phyloP scores from a whole-genome alignment of 768 basidiomycete species.

The Mycena alexandri region DNA sequence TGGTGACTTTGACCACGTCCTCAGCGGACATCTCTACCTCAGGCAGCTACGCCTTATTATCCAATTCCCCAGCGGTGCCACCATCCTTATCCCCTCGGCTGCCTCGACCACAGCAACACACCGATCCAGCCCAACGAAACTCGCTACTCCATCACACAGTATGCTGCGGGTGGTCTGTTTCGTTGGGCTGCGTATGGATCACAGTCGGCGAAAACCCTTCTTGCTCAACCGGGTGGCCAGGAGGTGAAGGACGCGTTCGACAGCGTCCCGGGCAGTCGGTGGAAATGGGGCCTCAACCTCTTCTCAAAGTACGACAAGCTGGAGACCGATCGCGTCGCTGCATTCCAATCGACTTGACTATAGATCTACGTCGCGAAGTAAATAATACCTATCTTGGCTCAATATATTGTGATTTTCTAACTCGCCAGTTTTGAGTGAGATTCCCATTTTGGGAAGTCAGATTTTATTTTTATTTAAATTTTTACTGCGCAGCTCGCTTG shows the following conservation, averaged over 20 bases:
- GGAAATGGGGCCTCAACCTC: neutral
- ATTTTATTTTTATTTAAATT: too few relatives aligned
- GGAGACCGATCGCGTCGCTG: neutral
- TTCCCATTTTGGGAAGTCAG: too few relatives aligned
- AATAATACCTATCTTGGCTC: too few relatives aligned
- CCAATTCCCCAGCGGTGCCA: constrained; percentile 32
- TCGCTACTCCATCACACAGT: constrained; percentile 40
- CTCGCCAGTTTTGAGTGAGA: too few relatives aligned
- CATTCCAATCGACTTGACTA: neutral
- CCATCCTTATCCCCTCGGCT: neutral
- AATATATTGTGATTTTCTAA: too few relatives aligned
- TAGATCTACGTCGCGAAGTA: too few relatives aligned
- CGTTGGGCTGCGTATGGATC: constrained; percentile 1
- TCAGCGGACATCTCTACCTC: constrained; percentile 16
- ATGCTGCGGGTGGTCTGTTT: constrained; percentile 23
- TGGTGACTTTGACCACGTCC: constrained; percentile 3
- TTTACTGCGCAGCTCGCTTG: too few relatives aligned
- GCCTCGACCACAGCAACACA: constrained; percentile 31
- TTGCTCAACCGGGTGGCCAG: neutral
- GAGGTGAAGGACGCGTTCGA: neutral
- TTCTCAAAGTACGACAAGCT: constrained; percentile 2
- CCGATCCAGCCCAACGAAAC: constrained; percentile 30
- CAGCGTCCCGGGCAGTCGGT: neutral
- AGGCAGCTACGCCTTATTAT: constrained; percentile 20
- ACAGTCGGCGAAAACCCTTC: neutral